Evolutionary conservation across 2,329 filamentous ascomycete genomes (phyloP), one percentile per base, ranked within the genome.

Genomic region (Monascus ruber): DNA sequence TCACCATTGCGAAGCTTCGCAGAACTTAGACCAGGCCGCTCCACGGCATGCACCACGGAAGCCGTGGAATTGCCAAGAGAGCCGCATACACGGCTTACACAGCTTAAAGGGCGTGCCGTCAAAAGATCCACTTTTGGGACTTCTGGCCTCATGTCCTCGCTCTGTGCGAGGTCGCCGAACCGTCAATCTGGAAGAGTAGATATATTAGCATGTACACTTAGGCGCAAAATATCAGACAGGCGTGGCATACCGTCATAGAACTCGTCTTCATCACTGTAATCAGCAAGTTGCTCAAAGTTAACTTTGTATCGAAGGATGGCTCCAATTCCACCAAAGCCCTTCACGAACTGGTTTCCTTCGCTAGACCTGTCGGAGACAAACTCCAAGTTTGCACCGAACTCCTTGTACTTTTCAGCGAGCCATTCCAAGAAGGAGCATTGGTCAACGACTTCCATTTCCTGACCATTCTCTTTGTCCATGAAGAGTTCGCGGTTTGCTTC

Each of bases 271-370:
- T 94, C 88, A 59, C 83, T 79, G 64, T 83, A 75, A 64, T 96
- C 91, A 66, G 83, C 83, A 66, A 98, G 77, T 69, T 98, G 93
- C 71, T 98, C 93, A 71, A 98, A 98, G 74, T 98, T 98, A 74
- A 98, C 86, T 74, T 95, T 95, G 80, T 98, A 98, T 54, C 91
- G 87, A 62, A 98, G 79, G 58, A 98, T 82, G 49, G 89, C 89
- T 52, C 91, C 91, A 55, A 98, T 94, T 60, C 91, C 91, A 81
- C 91, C 91, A 60, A 98, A 98, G 48, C 91, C 91, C 73, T 95
- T 96, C 58, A 98, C 91, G 69, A 98, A 98, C 73, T 98, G 91
- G 70, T 98, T 98, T 62, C 91, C 91, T 70, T 98, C 91, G 45
- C 85, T 94, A 44, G 89, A 96, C 50, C 87, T 83, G 64, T 98